Base-by-base conservation (phyloP, 1,284 basidiomycete genomes). In the Cryptococcus depauperatus region DNA sequence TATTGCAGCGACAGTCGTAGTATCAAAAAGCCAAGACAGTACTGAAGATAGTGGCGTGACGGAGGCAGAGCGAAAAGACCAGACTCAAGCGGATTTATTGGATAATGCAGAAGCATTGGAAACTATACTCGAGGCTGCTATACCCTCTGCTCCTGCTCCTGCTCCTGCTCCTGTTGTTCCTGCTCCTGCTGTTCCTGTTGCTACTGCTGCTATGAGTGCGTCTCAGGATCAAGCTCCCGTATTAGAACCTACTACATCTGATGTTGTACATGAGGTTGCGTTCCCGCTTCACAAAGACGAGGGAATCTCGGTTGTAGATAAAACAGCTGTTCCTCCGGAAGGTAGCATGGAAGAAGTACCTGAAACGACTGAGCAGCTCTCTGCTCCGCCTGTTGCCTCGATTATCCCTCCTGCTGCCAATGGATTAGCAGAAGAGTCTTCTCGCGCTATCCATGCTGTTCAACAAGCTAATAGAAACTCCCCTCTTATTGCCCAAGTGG, bases 1-100 rank as follows among this genome's bases (percentile, higher is more conserved):
- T 30, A 51, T 59, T 14, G 59, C 59, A 28, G 22, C 58, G 2
- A 55, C 55, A 6, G 59, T 61, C 14, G 29, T n/a, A n/a, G n/a
- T n/a, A n/a, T n/a, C n/a, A n/a, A n/a, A 38, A 18, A 39, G 39
- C 28, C 14, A 26, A 16, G 16, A 33, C 14, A 28, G 34, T 8
- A 10, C 35, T 28, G 42, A 44, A 14, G 37, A 22, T 35, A 41
- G 29, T 13, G 35, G 16, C 27, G 40, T 30, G 8, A 19, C 45
- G 39, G 35, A 39, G 22, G 33, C 43, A 43, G 39, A 14, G 32
- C n/a, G 37, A 21, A 37, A 43, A 11, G 27, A 45, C 23, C 46
- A 53, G 33, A 27, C 41, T 18, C 26, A 28, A 34, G 44, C 14
- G 18, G 23, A 13, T n/a, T 27, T 51, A 26, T 19, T 56, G 40